A percentile compares a stretch with the other conserved stretches of the same genome.
phyloP scores from a whole-genome alignment of 2,329 filamentous ascomycete genomes.

The Ophiostoma australiae region DNA sequence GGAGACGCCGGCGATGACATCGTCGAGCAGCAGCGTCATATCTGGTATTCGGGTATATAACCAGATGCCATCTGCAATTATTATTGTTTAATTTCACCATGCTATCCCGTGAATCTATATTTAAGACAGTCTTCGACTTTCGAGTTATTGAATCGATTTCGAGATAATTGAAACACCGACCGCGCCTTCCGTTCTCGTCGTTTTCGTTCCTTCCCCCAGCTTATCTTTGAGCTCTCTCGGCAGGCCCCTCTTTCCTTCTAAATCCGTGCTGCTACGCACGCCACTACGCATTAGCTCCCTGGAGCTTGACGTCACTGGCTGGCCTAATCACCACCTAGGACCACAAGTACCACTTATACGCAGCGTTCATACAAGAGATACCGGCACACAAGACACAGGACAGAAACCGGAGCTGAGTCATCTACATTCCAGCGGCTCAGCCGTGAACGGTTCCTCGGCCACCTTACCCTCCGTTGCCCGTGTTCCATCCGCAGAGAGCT shows the following conservation, averaged over 20 bases:
- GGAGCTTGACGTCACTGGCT: constrained; percentile 8
- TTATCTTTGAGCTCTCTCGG: constrained; percentile 2
- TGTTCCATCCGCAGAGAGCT: background rate
- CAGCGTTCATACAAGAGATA: background rate
- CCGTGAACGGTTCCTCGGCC: constrained; percentile 3
- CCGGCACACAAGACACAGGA: background rate
- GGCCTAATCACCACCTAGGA: background rate
- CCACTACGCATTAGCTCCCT: background rate
- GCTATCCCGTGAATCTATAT: background rate
- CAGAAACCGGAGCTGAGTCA: background rate
- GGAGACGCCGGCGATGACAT: constrained; percentile 11
- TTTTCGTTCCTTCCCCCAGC: background rate
- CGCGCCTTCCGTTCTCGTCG: constrained; percentile 5
- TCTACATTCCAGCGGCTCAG: constrained; percentile 1
- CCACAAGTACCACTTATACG: background rate
- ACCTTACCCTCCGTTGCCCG: background rate
- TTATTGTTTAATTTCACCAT: background rate
- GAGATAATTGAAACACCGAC: background rate
- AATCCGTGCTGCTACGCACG: background rate
- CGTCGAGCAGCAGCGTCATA: background rate
- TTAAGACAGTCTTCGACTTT: background rate
- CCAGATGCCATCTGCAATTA: background rate
- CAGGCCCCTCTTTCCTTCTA: background rate
- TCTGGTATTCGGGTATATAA: background rate
- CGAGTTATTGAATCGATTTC: background rate